Percentiles rank a stretch among this genome's conserved stretches.
These are phyloP conservation scores for Starmerella sirachaensis DNA, from an alignment of 805 yeast species.

Conservation along the genomic window DNA sequence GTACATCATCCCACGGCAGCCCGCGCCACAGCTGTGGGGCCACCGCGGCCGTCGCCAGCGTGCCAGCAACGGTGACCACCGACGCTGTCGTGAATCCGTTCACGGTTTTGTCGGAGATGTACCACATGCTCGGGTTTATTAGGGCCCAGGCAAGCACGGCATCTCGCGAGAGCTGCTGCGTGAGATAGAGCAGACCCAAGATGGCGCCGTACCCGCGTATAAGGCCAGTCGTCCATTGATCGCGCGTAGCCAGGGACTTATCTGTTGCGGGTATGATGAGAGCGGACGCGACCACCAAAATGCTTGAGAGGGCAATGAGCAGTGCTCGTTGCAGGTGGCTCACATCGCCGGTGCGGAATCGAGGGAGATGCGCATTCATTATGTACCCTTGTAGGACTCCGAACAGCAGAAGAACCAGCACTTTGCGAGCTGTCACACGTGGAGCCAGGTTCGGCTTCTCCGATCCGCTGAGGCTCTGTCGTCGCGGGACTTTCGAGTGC, in stretches of 20 bases:
- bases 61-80: slow-evolving; percentile 26
- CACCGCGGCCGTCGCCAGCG: slow-evolving; percentile 23
- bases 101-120: slow-evolving; percentile 28
- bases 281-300: background rate
- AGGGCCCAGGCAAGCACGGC: slow-evolving; percentile 30
- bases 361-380: slow-evolving; percentile 16
- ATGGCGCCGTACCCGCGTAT: slow-evolving; percentile 32
- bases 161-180: slow-evolving; percentile 29
- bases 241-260: slow-evolving; percentile 11
- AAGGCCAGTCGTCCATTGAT: slow-evolving; percentile 27
- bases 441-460: background rate
- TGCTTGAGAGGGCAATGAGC: background rate
- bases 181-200: slow-evolving; percentile 31
- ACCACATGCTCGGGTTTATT: slow-evolving; percentile 33
- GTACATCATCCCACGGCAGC: background rate
- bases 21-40: slow-evolving; percentile 6
- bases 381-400: slow-evolving; percentile 16
- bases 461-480: slow-evolving; percentile 5
- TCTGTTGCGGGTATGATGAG: background rate
- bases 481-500: slow-evolving; percentile 17
- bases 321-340: too few species aligned
- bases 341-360: slow-evolving; percentile 2
- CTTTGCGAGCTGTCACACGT: slow-evolving; percentile 2
- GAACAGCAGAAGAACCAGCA: slow-evolving; percentile 6
- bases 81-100: slow-evolving; percentile 30